Conservation (phyloP, 352 stramenopile genomes). For the Phytophthora capsici region DNA sequence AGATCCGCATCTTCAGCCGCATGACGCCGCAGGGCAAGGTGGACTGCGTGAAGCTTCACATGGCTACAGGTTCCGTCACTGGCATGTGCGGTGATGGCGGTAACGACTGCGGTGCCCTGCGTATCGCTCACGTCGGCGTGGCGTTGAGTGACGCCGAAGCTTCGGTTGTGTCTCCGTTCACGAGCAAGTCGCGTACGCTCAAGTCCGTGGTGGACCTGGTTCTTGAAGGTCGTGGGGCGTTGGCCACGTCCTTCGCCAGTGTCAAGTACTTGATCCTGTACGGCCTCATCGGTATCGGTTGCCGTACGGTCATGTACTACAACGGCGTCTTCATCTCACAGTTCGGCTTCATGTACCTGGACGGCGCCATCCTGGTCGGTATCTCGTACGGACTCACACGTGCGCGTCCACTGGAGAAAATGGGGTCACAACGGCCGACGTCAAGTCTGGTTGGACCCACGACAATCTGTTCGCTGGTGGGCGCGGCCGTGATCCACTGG, state of each 20-base stretch:
- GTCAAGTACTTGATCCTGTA: slow-evolving; percentile 93
- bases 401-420: slow-evolving; percentile 56
- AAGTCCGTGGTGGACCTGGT: slow-evolving; percentile 82
- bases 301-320: slow-evolving; percentile 87
- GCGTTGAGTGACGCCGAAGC: slow-evolving; percentile 91
- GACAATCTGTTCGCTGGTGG: slow-evolving; percentile 69
- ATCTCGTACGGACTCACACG: slow-evolving; percentile 85
- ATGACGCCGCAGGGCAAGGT: slow-evolving; percentile 80
- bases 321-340: slow-evolving; percentile 88
- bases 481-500: slow-evolving; percentile 70
- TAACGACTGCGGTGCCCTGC: slow-evolving; percentile 93
- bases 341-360: slow-evolving; percentile 86
- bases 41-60: slow-evolving; percentile 77
- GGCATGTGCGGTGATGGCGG: slow-evolving; percentile 88
- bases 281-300: slow-evolving; percentile 84
- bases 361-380: slow-evolving; percentile 80
- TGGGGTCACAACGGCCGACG: slow-evolving; percentile 77
- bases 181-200: slow-evolving; percentile 81
- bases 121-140: slow-evolving; percentile 91
- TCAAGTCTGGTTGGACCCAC: slow-evolving; percentile 82
- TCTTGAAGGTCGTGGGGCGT: slow-evolving; percentile 77
- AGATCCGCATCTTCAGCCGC: slow-evolving; percentile 82
- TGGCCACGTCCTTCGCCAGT: slow-evolving; percentile 81
- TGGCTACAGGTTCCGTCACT: slow-evolving; percentile 65
- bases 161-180: slow-evolving; percentile 90